Evolutionary conservation across 495 filamentous ascomycete species (phyloP).

Genomic region (Talaromyces borbonicus): DNA sequence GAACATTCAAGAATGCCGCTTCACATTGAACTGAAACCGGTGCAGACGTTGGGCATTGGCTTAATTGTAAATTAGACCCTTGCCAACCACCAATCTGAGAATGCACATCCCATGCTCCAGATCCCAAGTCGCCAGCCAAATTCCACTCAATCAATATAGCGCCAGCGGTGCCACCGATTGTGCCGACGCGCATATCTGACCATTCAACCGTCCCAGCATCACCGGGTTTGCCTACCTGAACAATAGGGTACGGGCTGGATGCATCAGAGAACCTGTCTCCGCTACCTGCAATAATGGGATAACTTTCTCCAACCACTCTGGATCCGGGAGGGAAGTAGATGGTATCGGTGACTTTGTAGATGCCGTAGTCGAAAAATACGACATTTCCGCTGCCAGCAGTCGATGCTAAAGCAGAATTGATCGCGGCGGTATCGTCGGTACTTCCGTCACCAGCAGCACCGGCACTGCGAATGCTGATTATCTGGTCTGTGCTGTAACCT

Average conservation of each 20-base stretch:
- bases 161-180: constrained; percentile 40
- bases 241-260: constrained; percentile 49
- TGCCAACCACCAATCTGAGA: constrained; percentile 45
- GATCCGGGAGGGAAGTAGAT: constrained; percentile 22
- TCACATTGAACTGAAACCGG: constrained; percentile 34
- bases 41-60: constrained; percentile 23
- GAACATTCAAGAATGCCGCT: constrained; percentile 70
- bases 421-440: constrained; percentile 46
- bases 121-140: constrained; percentile 31
- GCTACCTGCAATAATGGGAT: constrained; percentile 45
- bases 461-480: constrained; percentile 47
- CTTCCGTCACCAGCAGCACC: constrained; percentile 51
- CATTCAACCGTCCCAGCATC: constrained; percentile 38
- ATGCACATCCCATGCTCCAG: constrained; percentile 39
- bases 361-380: constrained; percentile 25
- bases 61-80: constrained; percentile 30
- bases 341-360: constrained; percentile 25
- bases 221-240: constrained; percentile 41
- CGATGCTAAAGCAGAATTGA: constrained; percentile 27
- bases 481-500: constrained; percentile 28
- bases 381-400: constrained; percentile 20
- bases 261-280: constrained; percentile 46
- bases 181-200: constrained; percentile 44
- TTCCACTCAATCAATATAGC: constrained; percentile 62
- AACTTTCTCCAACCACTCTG: constrained; percentile 29